Evolutionary conservation across 768 basidiomycete genomes (phyloP), one percentile per base, ranked within the genome.

Genomic region (Psilocybe tampanensis): DNA sequence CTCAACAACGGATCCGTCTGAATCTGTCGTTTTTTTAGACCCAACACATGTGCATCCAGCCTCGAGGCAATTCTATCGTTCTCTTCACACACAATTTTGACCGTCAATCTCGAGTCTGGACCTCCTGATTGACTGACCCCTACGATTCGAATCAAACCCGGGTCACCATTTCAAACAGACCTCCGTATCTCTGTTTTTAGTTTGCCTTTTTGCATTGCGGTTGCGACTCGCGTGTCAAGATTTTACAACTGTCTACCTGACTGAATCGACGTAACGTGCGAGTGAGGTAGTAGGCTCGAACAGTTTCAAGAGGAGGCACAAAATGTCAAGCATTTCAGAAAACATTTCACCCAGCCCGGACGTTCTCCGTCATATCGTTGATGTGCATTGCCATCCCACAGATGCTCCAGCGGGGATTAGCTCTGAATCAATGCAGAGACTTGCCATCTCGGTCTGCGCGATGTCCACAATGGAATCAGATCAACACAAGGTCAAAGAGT

Each of bases 351-450:
- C 76, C n/a, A 58, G 64, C 49, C 24, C 66, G 44, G 64, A 68
- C 47, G 80, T 94, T 44, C 75, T 92, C 18, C 74, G 71, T 19
- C 92, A 92, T 64, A 75, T 98, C 55, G 80, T 87, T 52, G 95
- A 97, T 67, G 91, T 88, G 0, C 95, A 98, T 63, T 95, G 92
- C 71, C 95, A 98, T 73, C 94, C 95, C 2, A 94, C 92, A 3
- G 95, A 96, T 70, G 82, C 88, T 9, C 71, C 69, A 1, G 64
- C 65, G 1, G 60, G 59, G 8, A 45, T 69, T 0, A 53, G 65
- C 13, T 23, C 50, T 44, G 79, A 86, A 36, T 78, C 80, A 4
- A 85, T 91, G 72, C 74, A 83, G 22, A 64, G 72, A 11, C 80
- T 90, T 3, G 69, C 74, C 2, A 86, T 93, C 49, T 86, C 82